Percentiles rank a stretch among this genome's conserved stretches.
phyloP scores from a whole-genome alignment of 139 green algal genomes.

The Eudorina sp. region DNA sequence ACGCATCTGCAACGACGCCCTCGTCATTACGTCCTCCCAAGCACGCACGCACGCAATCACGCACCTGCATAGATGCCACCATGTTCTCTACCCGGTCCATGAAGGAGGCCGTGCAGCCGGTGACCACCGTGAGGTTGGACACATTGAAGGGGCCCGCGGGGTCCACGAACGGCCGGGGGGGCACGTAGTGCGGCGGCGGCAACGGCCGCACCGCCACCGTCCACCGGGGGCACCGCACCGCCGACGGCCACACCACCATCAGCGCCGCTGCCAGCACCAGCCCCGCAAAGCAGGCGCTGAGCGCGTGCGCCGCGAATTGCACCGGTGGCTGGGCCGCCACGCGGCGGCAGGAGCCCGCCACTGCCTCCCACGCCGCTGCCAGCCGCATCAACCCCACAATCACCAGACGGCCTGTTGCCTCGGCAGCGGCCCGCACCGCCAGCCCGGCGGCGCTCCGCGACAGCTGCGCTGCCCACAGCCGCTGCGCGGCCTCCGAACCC shows the following conservation, averaged over 20 bases:
- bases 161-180: constrained; percentile 41
- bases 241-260: background rate
- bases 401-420: background rate
- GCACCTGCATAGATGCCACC: constrained; percentile 45
- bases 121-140: constrained; percentile 52
- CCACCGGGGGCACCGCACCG: constrained; percentile 33
- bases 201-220: constrained; percentile 6
- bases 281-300: background rate
- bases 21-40: no score
- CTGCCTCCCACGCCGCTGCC: background rate
- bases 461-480: background rate
- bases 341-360: background rate
- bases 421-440: background rate
- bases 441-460: background rate
- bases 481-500: background rate
- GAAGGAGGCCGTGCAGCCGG: constrained; percentile 53
- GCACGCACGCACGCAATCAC: no score
- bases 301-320: background rate
- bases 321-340: background rate
- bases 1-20: no score
- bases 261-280: background rate
- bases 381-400: background rate
- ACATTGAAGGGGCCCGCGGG: constrained; percentile 43
- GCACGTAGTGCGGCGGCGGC: constrained; percentile 37
- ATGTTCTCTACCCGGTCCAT: constrained; percentile 63